Percentiles rank a stretch among this genome's conserved stretches.
Conservation (phyloP, 257 asterid species). For the Ilex asprella region DNA sequence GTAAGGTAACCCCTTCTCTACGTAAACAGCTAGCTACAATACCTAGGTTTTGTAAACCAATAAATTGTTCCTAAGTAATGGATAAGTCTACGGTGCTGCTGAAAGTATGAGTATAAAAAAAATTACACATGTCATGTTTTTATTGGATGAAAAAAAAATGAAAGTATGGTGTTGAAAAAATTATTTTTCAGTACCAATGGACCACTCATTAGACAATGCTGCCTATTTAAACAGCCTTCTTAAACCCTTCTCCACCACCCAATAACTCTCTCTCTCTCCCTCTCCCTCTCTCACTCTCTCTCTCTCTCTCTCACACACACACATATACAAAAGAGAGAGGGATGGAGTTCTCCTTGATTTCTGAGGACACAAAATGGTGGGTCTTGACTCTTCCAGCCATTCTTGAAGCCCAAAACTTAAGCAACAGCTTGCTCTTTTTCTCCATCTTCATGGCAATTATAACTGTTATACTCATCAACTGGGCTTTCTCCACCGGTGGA, state of each 20-base stretch:
- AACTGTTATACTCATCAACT: slow-evolving; percentile 22
- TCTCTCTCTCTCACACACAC: slow-evolving; percentile 2
- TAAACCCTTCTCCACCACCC: slow-evolving; percentile 1
- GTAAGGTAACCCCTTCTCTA: slow-evolving; percentile 9
- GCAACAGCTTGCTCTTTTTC: slow-evolving; percentile 9
- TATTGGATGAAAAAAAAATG: too few relatives aligned
- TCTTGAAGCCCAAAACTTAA: slow-evolving; percentile 27
- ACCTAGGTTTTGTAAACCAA: neutral
- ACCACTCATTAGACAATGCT: slow-evolving; percentile 13
- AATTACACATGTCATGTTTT: too few relatives aligned
- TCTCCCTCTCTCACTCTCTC: neutral
- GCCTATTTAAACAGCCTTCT: slow-evolving; percentile 33
- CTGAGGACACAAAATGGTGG: slow-evolving; percentile 35
- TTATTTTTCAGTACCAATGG: too few relatives aligned
- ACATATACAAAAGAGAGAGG: too few relatives aligned
- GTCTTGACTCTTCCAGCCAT: slow-evolving; percentile 34
- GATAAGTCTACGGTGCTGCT: too few relatives aligned
- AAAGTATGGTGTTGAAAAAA: too few relatives aligned
- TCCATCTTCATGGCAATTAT: slow-evolving; percentile 6
- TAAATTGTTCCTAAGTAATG: slow-evolving; percentile 8
- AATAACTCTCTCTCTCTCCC: neutral
- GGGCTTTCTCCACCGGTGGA: slow-evolving; percentile 44
- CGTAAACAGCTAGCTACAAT: neutral
- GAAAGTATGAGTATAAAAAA: too few relatives aligned
- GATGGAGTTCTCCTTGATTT: slow-evolving; percentile 28